phyloP scores from a whole-genome alignment of 495 filamentous ascomycete species.

The Niebla homalea region DNA sequence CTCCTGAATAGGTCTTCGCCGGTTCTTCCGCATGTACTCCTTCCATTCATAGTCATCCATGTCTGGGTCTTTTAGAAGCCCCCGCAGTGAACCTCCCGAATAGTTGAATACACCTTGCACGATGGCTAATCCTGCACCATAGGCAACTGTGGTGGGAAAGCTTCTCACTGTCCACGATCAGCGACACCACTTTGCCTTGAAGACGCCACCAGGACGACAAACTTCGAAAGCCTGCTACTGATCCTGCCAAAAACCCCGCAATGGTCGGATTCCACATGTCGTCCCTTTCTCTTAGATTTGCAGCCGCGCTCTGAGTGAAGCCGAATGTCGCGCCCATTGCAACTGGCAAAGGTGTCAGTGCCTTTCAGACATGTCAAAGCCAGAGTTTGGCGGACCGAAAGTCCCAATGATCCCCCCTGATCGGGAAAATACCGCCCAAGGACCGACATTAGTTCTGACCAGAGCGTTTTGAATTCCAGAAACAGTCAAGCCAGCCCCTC shows the following conservation, averaged over 20 bases:
- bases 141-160: conserved; percentile 67
- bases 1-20: conserved; percentile 66
- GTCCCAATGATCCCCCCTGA: conserved; percentile 51
- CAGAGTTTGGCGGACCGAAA: conserved; percentile 39
- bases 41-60: conserved; percentile 75
- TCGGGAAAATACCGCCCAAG: conserved; percentile 61
- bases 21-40: conserved; percentile 57
- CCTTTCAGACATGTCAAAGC: neutral
- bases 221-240: conserved; percentile 55
- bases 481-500: conserved; percentile 52
- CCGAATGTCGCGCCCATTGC: conserved; percentile 69
- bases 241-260: conserved; percentile 60
- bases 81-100: conserved; percentile 54
- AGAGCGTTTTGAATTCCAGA: conserved; percentile 79
- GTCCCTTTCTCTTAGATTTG: conserved; percentile 66
- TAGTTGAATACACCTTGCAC: conserved; percentile 59
- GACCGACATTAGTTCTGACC: conserved; percentile 61
- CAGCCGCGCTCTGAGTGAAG: conserved; percentile 58
- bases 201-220: conserved; percentile 11
- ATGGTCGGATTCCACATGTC: conserved; percentile 57
- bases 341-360: conserved; percentile 34
- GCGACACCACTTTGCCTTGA: neutral
- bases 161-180: conserved; percentile 44
- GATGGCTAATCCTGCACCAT: conserved; percentile 52
- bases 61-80: conserved; percentile 40